Conservation (phyloP, 73 alveolate species). For the Symbiodinium pilosum region DNA sequence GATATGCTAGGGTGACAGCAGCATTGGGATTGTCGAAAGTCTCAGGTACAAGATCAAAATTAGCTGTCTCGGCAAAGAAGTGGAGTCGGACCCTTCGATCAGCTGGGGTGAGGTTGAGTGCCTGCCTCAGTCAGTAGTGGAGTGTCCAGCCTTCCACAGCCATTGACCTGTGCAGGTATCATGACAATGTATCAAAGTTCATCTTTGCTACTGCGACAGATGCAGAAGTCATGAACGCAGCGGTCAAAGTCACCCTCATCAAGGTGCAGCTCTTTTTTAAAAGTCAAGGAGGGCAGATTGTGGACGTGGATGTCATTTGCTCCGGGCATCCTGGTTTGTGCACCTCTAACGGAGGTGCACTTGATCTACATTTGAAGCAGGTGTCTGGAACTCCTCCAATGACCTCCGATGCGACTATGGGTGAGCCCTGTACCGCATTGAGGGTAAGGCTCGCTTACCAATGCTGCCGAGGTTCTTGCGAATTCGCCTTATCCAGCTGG, state of each 20-base stretch:
- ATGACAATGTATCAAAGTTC: conserved; percentile 18
- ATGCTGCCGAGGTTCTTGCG: background rate
- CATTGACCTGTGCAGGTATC: conserved; percentile 5
- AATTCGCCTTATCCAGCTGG: background rate
- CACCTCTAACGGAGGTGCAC: no score
- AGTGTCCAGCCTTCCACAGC: background rate
- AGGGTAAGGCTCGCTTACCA: background rate
- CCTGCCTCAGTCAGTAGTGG: background rate
- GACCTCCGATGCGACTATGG: background rate
- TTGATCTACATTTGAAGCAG: background rate
- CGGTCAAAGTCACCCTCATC: conserved; percentile 20
- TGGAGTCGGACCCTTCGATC: conserved; percentile 19
- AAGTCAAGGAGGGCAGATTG: background rate
- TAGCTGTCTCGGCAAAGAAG: conserved; percentile 38
- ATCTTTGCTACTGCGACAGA: conserved; percentile 42
- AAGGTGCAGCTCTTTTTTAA: background rate
- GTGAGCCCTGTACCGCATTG: background rate
- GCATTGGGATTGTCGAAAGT: no score
- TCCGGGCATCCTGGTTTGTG: no score
- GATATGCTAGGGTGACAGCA: no score
- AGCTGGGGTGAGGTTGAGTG: conserved; percentile 73
- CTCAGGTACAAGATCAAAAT: conserved; percentile 58
- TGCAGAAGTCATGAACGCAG: background rate
- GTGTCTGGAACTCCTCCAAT: background rate
- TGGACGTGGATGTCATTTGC: background rate